Evolutionary conservation across 2,329 filamentous ascomycete genomes (phyloP), one percentile per base, ranked within the genome.

Genomic region (Karstenula rhodostoma): DNA sequence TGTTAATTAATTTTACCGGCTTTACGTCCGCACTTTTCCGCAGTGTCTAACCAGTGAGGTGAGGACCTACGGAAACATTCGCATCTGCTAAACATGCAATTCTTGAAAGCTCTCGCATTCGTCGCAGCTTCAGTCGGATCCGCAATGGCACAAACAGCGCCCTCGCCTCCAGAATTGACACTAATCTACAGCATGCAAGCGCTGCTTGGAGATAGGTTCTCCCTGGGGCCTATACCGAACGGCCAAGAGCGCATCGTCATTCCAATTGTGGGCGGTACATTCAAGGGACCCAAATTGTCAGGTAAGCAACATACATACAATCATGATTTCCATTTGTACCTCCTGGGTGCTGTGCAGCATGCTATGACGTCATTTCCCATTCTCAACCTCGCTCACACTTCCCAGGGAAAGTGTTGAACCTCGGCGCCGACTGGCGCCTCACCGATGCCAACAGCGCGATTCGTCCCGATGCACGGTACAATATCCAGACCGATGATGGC

Each of bases 381-480:
- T 37, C 17, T 12, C 13, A 40, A 6, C 17, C 35, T 15, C 12
- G 15, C 35, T 40, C 12, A 40, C 15, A 17, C 13, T 23, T 10
- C 25, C 27, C 33, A 73, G 72, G 73, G 46, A 70, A 63, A 40
- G 71, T 79, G 35, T 69, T 78, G 9, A 63, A 75, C 29, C 58
- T 79, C 1, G 77, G 77, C 48, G 77, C 77, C 13, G 77, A 79
- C 55, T 79, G 77, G 77, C 76, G 74, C n/a, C 59, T 76, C 22
- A 72, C 68, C 1, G 70, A 73, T 40, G 61, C 59, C 7, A 56
- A 66, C 4, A 69, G 67, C 9, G 59, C 56, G 6, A 72, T 75
- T 56, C 70, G 68, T 3, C 74, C 77, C 0, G 75, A 78, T 55
- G 76, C 77, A 8, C 64, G 77, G 15, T 79, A 79, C 57, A 77